phyloP scores from a whole-genome alignment of 2,329 filamentous ascomycete genomes.

The Helicocarpus griseus region DNA sequence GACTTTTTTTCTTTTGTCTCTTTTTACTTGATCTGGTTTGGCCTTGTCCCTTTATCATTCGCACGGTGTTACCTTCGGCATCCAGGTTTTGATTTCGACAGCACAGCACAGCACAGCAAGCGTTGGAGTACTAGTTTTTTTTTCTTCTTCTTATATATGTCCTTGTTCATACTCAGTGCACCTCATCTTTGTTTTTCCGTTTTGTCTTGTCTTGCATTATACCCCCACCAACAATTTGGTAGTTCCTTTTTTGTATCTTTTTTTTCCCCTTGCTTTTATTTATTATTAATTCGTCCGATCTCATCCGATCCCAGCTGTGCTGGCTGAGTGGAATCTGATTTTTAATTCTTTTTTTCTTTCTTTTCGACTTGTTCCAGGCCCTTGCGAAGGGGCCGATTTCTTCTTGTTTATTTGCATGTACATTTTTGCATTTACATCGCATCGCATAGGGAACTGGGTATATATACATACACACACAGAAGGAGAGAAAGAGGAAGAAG shows the following conservation, averaged over 20 bases:
- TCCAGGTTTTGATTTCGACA: not conserved
- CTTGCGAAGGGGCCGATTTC: not conserved
- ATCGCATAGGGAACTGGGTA: not conserved
- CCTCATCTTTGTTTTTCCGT: not conserved
- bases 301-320: not conserved
- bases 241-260: not conserved
- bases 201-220: not conserved
- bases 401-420: not conserved
- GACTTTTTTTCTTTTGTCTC: not conserved
- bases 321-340: not conserved
- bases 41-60: not conserved
- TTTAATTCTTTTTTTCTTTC: not conserved
- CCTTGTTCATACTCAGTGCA: not conserved
- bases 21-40: not conserved
- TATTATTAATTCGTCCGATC: not conserved
- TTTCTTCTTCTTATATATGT: not conserved
- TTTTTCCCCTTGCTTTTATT: not conserved
- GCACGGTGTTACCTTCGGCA: not conserved
- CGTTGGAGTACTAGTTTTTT: not conserved
- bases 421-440: not conserved
- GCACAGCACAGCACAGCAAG: not conserved
- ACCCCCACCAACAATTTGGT: not conserved
- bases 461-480: not conserved
- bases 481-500: too few relatives aligned
- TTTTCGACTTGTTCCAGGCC: not conserved